These are phyloP conservation scores for Talaromyces liani DNA, from an alignment of 495 filamentous ascomycete genomes.

Conservation along the genomic window DNA sequence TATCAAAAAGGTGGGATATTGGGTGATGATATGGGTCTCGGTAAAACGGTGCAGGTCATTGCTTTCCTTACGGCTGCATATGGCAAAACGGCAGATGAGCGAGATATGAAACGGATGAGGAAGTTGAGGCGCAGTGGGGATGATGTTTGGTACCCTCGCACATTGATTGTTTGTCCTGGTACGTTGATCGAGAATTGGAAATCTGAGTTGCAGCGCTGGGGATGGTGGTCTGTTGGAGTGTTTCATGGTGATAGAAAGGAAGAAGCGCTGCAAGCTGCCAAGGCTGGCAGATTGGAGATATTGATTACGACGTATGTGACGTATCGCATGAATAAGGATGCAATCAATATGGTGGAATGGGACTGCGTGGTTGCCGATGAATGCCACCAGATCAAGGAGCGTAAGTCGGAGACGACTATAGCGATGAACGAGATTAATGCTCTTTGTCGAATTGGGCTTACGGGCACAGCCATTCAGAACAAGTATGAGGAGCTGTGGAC, in stretches of 20 bases:
- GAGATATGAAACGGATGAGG: conserved; percentile 84
- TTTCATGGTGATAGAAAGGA: conserved; percentile 76
- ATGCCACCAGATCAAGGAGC: conserved; percentile 86
- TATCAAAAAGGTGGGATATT: conserved; percentile 88
- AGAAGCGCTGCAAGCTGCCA: conserved; percentile 64
- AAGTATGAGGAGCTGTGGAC: conserved; percentile 98
- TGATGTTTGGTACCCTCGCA: conserved; percentile 73
- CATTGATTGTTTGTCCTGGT: conserved; percentile 83
- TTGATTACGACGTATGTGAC: conserved; percentile 92
- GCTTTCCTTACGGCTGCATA: conserved; percentile 90
- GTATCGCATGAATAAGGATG: conserved; percentile 66
- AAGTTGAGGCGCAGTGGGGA: conserved; percentile 61
- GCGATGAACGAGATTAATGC: conserved; percentile 90
- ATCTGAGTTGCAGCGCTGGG: conserved; percentile 79
- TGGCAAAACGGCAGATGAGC: conserved; percentile 87
- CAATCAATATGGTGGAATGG: conserved; percentile 83
- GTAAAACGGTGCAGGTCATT: conserved; percentile 95
- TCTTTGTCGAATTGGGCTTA: conserved; percentile 86
- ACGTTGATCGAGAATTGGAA: conserved; percentile 87
- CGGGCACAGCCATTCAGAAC: conserved; percentile 96
- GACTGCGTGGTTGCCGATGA: conserved; percentile 97
- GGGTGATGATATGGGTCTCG: conserved; percentile 95
- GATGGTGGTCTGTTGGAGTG: conserved; percentile 85
- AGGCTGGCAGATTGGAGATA: conserved; percentile 70
- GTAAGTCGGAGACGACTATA: conserved; percentile 65